These are phyloP conservation scores for Triangularia verruculosa DNA, from an alignment of 2,329 filamentous ascomycete genomes.

Conservation along the genomic window DNA sequence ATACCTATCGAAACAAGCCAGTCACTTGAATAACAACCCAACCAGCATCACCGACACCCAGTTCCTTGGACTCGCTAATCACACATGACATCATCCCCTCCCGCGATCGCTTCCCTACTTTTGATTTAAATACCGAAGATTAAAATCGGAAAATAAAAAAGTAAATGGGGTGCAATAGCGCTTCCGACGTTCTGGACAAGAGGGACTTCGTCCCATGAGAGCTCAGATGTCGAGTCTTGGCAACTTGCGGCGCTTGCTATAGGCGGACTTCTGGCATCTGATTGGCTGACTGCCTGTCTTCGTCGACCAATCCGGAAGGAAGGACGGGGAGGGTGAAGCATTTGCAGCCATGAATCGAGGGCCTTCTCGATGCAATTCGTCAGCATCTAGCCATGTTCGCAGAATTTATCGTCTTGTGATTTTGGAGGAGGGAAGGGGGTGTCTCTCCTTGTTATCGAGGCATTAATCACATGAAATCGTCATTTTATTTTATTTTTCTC, in stretches of 20 bases:
- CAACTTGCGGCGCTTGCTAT: constrained; percentile 6
- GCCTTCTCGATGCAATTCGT: neutral
- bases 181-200: neutral
- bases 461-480: neutral
- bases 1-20: too few species aligned
- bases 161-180: neutral
- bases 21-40: too few species aligned
- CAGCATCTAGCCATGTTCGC: neutral
- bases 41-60: too few species aligned
- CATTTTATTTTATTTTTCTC: neutral
- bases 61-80: too few species aligned
- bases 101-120: neutral
- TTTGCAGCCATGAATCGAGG: neutral
- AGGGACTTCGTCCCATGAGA: constrained; percentile 6
- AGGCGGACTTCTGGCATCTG: neutral
- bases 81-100: neutral
- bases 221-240: constrained; percentile 7
- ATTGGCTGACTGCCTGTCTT: constrained; percentile 7
- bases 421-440: neutral
- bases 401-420: neutral
- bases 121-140: neutral
- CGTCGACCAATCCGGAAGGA: constrained; percentile 8
- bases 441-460: neutral
- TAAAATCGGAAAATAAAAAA: neutral
- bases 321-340: neutral